Conservation (phyloP, 441 rosid species). For the Brassica hybrid region DNA sequence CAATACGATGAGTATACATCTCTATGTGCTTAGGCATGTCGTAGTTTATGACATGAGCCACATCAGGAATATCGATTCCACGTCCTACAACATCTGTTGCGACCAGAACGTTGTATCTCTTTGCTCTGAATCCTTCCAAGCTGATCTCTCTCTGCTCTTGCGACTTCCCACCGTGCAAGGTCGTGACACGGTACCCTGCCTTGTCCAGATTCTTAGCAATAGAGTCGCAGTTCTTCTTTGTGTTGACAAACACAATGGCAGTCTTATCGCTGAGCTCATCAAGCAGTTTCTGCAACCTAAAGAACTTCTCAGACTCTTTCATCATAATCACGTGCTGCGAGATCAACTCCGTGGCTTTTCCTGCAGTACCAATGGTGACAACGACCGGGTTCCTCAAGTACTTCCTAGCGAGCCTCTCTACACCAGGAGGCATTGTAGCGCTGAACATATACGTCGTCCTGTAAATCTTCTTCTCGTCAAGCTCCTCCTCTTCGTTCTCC, state of each 20-base stretch:
- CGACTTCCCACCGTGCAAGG: slow-evolving; percentile 94
- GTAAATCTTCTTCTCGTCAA: slow-evolving; percentile 90
- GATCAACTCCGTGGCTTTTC: slow-evolving; percentile 87
- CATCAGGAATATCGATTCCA: slow-evolving; percentile 96
- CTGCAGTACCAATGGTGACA: slow-evolving; percentile 93
- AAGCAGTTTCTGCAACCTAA: slow-evolving; percentile 73
- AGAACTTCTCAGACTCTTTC: slow-evolving; percentile 78
- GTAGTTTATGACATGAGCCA: slow-evolving; percentile 90
- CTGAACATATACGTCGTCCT: slow-evolving; percentile 96
- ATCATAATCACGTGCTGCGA: slow-evolving; percentile 82
- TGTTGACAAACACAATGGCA: slow-evolving; percentile 89
- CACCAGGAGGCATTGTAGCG: slow-evolving; percentile 96
- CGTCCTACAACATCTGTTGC: slow-evolving; percentile 96
- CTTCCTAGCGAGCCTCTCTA: slow-evolving; percentile 94
- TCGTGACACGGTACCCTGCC: slow-evolving; percentile 87
- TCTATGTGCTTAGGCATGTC: slow-evolving; percentile 93
- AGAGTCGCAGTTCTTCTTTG: slow-evolving; percentile 53
- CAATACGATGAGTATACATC: slow-evolving; percentile 93
- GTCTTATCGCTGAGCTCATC: slow-evolving; percentile 90
- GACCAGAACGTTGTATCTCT: slow-evolving; percentile 86
- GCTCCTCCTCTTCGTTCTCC: slow-evolving; percentile 98
- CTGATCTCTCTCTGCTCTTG: slow-evolving; percentile 95
- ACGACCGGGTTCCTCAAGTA: slow-evolving; percentile 95
- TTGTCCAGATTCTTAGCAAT: slow-evolving; percentile 72
- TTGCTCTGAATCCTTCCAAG: slow-evolving; percentile 85